Evolutionary conservation across 2,329 filamentous ascomycete genomes (phyloP).

Genomic region (Dactylellina drechsleri): DNA sequence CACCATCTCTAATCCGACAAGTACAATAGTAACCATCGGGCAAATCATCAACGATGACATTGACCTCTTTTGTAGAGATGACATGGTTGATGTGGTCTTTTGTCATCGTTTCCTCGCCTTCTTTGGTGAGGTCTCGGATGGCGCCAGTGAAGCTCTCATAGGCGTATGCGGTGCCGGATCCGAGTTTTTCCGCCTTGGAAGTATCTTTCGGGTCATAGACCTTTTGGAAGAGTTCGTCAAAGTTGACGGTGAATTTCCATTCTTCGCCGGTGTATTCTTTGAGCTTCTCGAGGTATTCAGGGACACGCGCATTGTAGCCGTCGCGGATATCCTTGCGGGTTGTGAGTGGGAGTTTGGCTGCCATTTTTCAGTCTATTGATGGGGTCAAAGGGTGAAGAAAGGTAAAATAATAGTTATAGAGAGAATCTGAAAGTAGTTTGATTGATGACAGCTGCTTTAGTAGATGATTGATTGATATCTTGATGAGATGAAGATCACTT

Average conservation of each 20-base stretch:
- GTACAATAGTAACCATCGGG: constrained; percentile 7
- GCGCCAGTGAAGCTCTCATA: constrained; percentile 8
- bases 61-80: constrained; percentile 18
- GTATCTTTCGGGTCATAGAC: constrained; percentile 22
- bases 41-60: constrained; percentile 29
- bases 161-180: constrained; percentile 16
- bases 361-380: constrained; percentile 15
- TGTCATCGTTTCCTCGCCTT: constrained; percentile 27
- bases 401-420: neutral
- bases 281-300: constrained; percentile 8
- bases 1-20: constrained; percentile 38
- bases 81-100: constrained; percentile 41
- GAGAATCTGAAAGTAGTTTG: neutral
- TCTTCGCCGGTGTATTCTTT: constrained; percentile 45
- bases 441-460: neutral
- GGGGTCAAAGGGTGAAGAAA: neutral
- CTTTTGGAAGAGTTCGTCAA: constrained; percentile 30
- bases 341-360: constrained; percentile 43
- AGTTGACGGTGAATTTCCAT: constrained; percentile 31
- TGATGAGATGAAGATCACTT: neutral
- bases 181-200: constrained; percentile 22
- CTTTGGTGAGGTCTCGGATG: constrained; percentile 17
- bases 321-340: constrained; percentile 52
- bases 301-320: constrained; percentile 25
- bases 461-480: neutral